Evolutionary conservation across 2,329 filamentous ascomycete genomes (phyloP), one percentile per base, ranked within the genome.

Genomic region (Gnomoniopsis sp.): DNA sequence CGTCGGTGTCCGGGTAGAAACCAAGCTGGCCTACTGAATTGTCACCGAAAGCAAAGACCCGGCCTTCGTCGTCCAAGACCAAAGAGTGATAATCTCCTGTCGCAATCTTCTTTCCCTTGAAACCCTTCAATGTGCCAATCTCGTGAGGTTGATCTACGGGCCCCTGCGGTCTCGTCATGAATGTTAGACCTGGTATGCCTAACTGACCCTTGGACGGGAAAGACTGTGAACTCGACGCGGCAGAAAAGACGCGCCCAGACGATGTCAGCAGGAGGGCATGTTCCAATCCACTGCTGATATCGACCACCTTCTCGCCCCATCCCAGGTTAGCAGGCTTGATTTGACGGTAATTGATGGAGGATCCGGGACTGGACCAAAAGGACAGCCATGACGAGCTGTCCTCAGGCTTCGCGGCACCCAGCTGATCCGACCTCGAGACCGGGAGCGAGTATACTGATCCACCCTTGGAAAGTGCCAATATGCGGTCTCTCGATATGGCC

Each of bases 1-100:
- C 77, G 30, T 88, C 83, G 0, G 82, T 71, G 51, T 86, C 85
- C 55, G 83, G 84, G 53, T 91, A 85, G 66, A 93, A 86, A n/a
- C 93, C 93, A 3, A 98, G 81, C 72, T 98, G 95, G n/a, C 95
- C 95, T 47, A 85, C 84, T 0, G 87, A 87, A 74, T 98, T 98
- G 72, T 98, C 93, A 41, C 95, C 95, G 75, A 96, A 98, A 7
- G 87, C 81, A 72, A 95, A 96, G 17, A 95, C 82, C 17, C 86
- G 84, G 17, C 93, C 93, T 54, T 88, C 79, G 60, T 84, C 83
- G 69, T 93, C 90, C 17, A 92, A 80, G 0, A 86, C 89, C 1
- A 96, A 76, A 3, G 91, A 96, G 74, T 99, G 95, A 65, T 88
- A 86, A 69, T 96, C 92, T 23, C 95, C 95, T 1, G 91, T 78